Evolutionary conservation across 2,329 filamentous ascomycete genomes (phyloP), one percentile per base, ranked within the genome.

Genomic region (Macrophomina tecta): DNA sequence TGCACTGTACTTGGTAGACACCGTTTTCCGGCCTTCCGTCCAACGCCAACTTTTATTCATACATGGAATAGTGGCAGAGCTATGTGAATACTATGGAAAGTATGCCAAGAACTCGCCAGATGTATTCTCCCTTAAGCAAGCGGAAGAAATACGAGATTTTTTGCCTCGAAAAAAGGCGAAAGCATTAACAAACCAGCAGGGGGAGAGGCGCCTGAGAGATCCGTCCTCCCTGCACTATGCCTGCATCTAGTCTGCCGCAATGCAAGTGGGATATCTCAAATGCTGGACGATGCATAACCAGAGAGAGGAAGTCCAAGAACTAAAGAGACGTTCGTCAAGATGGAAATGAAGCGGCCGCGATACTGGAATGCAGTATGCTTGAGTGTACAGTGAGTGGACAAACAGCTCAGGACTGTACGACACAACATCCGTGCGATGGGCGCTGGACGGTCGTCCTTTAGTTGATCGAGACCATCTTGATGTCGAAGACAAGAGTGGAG

Each of bases 401-500:
- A 68, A 49, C 70, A 68, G 49, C 67, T 61, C 65, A 30, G n/a
- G 65, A 18, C 42, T 70, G 66, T 69, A 70, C 69, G 72, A 73
- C 70, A 73, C 38, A 70, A 73, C 70, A 64, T 67, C 70, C 70
- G 73, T 72, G 69, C 66, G 56, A 30, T 73, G 69, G 67, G 68
- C 66, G 66, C 68, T 51, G 70, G 68, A 67, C 45, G 46, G 32
- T n/a, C 40, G 23, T 32, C 18, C 32, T 42, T 72, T 82, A 83
- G 72, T 79, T 79, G 72, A 85, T 77, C 64, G 80, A 80, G 65
- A 85, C 76, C 67, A 82, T 77, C 81, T 85, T 85, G 76, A 85
- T 79, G 79, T 99, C 96, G 80, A 99, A 99, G 78, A 91, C 87
- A 79, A 99, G 83, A 72, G 90, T 92, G 79, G 93, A 94, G 87